A percentile compares a stretch with the other conserved stretches of the same genome.
Conservation (phyloP, 257 asterid genomes). For the Leptodermis oblonga region DNA sequence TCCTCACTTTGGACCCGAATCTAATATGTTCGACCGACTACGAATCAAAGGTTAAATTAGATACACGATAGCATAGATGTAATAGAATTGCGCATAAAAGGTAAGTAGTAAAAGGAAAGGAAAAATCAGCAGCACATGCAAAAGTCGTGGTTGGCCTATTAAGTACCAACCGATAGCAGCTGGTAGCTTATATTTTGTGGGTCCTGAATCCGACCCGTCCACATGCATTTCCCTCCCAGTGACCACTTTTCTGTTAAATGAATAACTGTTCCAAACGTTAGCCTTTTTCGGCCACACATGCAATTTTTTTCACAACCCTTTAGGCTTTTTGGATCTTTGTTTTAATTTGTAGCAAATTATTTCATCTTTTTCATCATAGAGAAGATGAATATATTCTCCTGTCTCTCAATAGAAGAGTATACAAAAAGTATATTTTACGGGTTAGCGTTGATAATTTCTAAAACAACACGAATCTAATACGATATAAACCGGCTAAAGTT, state of each 20-base stretch:
- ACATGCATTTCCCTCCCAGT: constrained; percentile 15
- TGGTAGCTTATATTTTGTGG: constrained; percentile 3
- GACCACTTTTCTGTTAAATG: constrained; percentile 8
- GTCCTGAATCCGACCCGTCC: constrained; percentile 20
- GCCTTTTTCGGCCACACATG: constrained; percentile 8
- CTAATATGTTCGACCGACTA: too few relatives aligned
- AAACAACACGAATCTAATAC: too few relatives aligned
- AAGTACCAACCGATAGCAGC: constrained; percentile 14
- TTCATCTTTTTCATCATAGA: too few relatives aligned
- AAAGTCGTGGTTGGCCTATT: constrained; percentile 18
- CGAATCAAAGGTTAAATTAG: too few relatives aligned
- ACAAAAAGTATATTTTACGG: too few relatives aligned
- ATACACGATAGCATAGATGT: too few relatives aligned
- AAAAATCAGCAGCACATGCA: constrained; percentile 23
- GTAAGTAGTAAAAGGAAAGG: neutral
- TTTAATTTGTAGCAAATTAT: too few relatives aligned
- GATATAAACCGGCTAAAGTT: too few relatives aligned
- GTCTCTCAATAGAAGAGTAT: too few relatives aligned
- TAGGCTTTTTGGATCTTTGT: neutral
- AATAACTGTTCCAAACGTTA: neutral
- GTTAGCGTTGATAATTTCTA: too few relatives aligned
- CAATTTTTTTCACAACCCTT: constrained; percentile 4
- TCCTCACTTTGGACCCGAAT: too few relatives aligned
- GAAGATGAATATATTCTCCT: too few relatives aligned
- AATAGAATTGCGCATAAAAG: neutral